Percentiles rank a stretch among this genome's conserved stretches.
Conservation (phyloP, 2,329 filamentous ascomycete species). For the Colletotrichum scovillei region DNA sequence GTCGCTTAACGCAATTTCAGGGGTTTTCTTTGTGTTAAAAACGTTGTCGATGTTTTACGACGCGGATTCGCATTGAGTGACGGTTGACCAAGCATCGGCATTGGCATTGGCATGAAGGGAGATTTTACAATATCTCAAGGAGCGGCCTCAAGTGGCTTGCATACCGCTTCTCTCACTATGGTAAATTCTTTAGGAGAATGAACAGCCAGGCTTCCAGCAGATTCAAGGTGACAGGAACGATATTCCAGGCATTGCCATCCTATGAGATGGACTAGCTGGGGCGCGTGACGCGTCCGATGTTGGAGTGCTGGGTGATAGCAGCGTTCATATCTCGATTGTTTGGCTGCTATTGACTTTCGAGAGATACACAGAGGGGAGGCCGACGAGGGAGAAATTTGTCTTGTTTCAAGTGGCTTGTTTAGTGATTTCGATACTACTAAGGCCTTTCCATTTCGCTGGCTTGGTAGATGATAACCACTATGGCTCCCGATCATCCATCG, state of each 20-base stretch:
- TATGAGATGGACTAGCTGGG: background rate
- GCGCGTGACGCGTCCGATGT: background rate
- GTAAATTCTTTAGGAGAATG: background rate
- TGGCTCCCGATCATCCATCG: background rate
- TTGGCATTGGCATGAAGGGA: no score
- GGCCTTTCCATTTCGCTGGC: background rate
- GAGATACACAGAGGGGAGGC: background rate
- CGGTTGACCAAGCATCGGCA: background rate
- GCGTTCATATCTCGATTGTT: background rate
- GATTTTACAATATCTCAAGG: background rate
- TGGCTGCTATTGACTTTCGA: background rate
- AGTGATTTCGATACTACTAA: background rate
- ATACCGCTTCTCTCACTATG: background rate
- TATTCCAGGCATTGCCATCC: background rate
- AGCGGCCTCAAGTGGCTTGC: background rate
- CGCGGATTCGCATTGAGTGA: background rate
- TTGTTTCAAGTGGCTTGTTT: background rate
- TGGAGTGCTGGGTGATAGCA: background rate
- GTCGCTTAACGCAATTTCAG: slow-evolving; percentile 28
- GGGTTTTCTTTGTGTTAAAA: slow-evolving; percentile 19
- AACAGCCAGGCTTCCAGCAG: background rate
- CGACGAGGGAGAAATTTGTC: background rate
- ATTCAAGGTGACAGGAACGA: background rate
- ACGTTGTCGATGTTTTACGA: background rate
- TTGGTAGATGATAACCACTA: background rate